phyloP scores from a whole-genome alignment of 2,329 filamentous ascomycete species.

The Fusarium sp. region DNA sequence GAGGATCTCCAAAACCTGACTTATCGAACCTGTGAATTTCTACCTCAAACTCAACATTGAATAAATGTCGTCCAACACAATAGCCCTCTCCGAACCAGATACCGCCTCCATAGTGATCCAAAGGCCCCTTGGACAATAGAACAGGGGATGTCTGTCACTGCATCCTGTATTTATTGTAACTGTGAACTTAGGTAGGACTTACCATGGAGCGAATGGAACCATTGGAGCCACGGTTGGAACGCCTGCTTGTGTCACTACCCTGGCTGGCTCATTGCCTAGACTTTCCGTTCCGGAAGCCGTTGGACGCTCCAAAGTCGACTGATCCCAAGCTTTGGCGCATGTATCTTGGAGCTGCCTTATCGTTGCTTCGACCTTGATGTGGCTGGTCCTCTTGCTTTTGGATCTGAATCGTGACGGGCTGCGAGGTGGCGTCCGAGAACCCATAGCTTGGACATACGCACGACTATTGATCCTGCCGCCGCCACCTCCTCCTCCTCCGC shows the following conservation, averaged over 20 bases:
- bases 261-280: neutral
- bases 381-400: neutral
- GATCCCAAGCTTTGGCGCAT: neutral
- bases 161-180: no score
- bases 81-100: neutral
- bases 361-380: neutral
- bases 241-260: neutral
- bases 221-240: neutral
- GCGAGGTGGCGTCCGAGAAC: neutral
- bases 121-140: no score
- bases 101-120: no score
- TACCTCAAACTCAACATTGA: neutral
- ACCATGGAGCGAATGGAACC: neutral
- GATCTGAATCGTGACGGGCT: neutral
- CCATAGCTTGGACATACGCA: neutral
- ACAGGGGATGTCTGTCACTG: no score
- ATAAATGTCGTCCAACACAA: neutral
- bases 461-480: neutral
- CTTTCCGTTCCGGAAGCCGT: neutral
- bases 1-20: no score
- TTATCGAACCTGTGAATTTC: neutral
- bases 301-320: neutral
- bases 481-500: no score
- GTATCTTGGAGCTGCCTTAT: neutral
- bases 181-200: neutral